These are phyloP conservation scores for Solanum bukasovii DNA, from an alignment of 257 asterid genomes.

Conservation along the genomic window DNA sequence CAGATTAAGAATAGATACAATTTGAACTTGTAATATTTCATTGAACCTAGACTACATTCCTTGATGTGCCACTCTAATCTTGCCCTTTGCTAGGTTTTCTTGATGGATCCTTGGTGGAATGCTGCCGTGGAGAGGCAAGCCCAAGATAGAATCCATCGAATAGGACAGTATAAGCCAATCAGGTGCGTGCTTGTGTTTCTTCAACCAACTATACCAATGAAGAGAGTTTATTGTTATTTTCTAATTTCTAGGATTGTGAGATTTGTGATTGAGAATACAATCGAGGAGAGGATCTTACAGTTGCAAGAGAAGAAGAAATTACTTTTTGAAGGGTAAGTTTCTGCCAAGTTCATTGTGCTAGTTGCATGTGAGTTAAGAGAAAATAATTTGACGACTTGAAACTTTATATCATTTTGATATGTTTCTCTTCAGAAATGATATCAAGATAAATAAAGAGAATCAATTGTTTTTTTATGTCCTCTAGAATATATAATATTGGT, in stretches of 20 bases:
- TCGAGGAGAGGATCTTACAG: constrained; percentile 85
- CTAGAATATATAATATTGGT: not conserved
- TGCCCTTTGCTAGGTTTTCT: constrained; percentile 49
- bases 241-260: constrained; percentile 51
- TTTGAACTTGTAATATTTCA: not conserved
- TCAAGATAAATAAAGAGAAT: not conserved
- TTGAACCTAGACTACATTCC: not conserved
- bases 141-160: constrained; percentile 83
- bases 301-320: constrained; percentile 89
- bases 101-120: constrained; percentile 99
- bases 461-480: not conserved
- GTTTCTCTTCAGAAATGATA: not conserved
- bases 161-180: constrained; percentile 86
- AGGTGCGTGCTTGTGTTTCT: constrained; percentile 22
- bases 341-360: not conserved
- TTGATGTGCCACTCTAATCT: not conserved
- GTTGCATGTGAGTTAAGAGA: not conserved
- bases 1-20: not conserved
- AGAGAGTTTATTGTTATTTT: not conserved
- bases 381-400: not conserved
- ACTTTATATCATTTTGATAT: not conserved
- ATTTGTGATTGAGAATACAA: constrained; percentile 67
- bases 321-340: constrained; percentile 79
- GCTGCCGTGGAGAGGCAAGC: constrained; percentile 93
- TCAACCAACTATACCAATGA: not conserved